These are phyloP conservation scores for Dillenia turbinata DNA, from an alignment of 164 flowering plant genomes.

Conservation along the genomic window DNA sequence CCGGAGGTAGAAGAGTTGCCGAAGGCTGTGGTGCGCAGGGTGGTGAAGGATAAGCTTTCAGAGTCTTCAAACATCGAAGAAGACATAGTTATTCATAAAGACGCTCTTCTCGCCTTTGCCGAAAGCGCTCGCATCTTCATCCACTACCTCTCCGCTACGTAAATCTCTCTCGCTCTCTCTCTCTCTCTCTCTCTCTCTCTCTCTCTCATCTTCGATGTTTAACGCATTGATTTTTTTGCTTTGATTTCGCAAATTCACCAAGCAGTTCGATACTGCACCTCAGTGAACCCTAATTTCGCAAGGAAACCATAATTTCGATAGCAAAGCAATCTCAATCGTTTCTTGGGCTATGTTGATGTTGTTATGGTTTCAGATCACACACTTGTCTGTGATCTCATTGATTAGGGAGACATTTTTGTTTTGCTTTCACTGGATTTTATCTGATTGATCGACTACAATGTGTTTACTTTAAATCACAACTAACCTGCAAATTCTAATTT, in stretches of 20 bases:
- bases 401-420: too few relatives aligned
- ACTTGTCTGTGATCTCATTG: too few relatives aligned
- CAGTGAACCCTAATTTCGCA: too few relatives aligned
- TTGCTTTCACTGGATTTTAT: too few relatives aligned
- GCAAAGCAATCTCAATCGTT: too few relatives aligned
- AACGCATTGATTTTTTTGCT: background rate
- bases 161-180: slow-evolving; percentile 9
- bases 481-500: too few relatives aligned
- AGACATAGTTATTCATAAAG: slow-evolving; percentile 39
- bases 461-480: too few relatives aligned
- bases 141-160: slow-evolving; percentile 76
- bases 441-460: too few relatives aligned
- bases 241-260: background rate
- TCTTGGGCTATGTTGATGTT: background rate
- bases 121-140: slow-evolving; percentile 70
- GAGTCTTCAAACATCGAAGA: slow-evolving; percentile 27
- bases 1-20: slow-evolving; percentile 56
- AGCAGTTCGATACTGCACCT: too few relatives aligned
- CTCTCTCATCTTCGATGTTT: background rate
- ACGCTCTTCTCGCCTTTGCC: slow-evolving; percentile 51
- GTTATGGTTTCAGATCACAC: background rate
- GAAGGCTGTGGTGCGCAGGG: slow-evolving; percentile 51
- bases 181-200: slow-evolving; percentile 1
- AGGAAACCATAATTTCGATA: too few relatives aligned
- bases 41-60: slow-evolving; percentile 56